These are phyloP conservation scores for Suillus weaverae DNA, from an alignment of 768 basidiomycete species.

Conservation along the genomic window DNA sequence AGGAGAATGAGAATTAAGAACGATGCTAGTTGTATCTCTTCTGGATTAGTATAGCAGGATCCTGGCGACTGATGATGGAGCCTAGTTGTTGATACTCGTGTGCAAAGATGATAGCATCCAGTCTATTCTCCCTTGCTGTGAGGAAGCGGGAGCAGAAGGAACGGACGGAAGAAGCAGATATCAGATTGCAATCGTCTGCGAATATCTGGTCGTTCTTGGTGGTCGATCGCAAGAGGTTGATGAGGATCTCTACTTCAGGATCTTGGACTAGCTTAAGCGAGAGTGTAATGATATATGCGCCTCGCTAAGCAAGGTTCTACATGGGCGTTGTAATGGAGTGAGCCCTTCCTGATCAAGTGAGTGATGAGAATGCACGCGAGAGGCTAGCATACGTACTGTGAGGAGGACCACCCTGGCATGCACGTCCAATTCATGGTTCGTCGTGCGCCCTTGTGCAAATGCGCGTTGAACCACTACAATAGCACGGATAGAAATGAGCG, in stretches of 20 bases:
- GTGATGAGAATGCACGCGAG: background rate
- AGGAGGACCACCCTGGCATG: constrained; percentile 71
- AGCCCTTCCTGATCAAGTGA: constrained; percentile 61
- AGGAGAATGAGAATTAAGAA: constrained; percentile 80
- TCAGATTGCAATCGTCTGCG: constrained; percentile 75
- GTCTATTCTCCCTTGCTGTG: constrained; percentile 58
- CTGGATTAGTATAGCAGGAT: constrained; percentile 31
- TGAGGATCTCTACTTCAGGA: constrained; percentile 53
- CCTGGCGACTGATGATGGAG: constrained; percentile 36
- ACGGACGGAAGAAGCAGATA: constrained; percentile 64
- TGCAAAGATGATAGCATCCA: constrained; percentile 79
- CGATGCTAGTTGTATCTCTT: constrained; percentile 59
- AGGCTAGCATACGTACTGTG: constrained; percentile 48
- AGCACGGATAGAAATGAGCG: constrained; percentile 41
- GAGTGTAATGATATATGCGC: constrained; percentile 79
- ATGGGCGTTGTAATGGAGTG: constrained; percentile 47
- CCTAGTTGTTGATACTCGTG: constrained; percentile 77
- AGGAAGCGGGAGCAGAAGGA: constrained; percentile 70
- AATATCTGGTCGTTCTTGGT: constrained; percentile 77
- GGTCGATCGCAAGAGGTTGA: constrained; percentile 69
- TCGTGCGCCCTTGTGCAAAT: constrained; percentile 69
- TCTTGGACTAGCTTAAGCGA: constrained; percentile 54
- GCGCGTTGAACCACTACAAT: constrained; percentile 53
- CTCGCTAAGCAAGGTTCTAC: constrained; percentile 65
- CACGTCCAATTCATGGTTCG: constrained; percentile 70